Evolutionary conservation across 768 basidiomycete species (phyloP), one percentile per base, ranked within the genome.

Genomic region (Cystobasidium tubakii): DNA sequence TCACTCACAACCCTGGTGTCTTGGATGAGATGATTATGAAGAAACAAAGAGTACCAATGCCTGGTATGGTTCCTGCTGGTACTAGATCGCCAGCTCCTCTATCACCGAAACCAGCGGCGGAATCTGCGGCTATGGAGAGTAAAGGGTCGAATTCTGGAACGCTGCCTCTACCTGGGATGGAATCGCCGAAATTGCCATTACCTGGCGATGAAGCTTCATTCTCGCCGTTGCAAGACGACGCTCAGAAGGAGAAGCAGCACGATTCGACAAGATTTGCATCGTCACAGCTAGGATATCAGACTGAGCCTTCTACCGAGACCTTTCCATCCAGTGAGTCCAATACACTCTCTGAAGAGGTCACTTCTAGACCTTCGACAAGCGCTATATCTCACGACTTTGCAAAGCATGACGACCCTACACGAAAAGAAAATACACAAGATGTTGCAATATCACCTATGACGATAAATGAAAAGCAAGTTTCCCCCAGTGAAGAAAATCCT

Each of bases 41-140:
- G 57, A 60, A 60, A 60, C 57, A 60, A 27, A 60, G 21, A 34
- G 73, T 74, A 10, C 44, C 73, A 1, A 33, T 74, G 73, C 73
- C 73, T 53, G 73, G 73, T 39, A 53, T 74, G 73, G 66, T 60
- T 34, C 36, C 27, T 21, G 7, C 46, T 50, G 10, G 46, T n/a
- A 50, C 15, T 50, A 50, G 21, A 50, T 50, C 10, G 7, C 46
- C 46, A 17, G 46, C 10, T 50, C 46, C 46, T 15, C 63, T 27
- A 4, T 65, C 63, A 6, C 63, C 63, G 21, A 62, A 71, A 43
- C 25, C 27, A 6, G 25, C 39, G 42, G n/a, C 33, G 31, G 27
- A 39, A 74, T 46, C 66, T 15, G 27, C 13, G 7, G 2, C 62
- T 4, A 60, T 43, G 55, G 54, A 69, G 21, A 50, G 29, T 63